Conservation (phyloP, 257 asterid genomes). For the Jacaranda mimosifolia region DNA sequence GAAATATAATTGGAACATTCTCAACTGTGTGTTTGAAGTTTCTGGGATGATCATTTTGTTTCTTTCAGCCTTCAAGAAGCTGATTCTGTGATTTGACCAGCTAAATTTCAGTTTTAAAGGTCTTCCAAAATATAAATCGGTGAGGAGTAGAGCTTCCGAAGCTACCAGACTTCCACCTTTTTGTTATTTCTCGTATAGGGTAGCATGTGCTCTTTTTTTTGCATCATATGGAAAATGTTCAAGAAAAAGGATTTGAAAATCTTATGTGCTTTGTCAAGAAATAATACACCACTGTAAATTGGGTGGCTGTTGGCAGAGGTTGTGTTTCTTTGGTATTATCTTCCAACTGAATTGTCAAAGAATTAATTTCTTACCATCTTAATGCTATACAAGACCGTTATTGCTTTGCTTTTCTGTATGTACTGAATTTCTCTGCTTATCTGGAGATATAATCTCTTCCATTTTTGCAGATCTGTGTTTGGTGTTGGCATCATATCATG, state of each 20-base stretch:
- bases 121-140: background rate
- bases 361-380: background rate
- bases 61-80: background rate
- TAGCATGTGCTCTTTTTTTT: background rate
- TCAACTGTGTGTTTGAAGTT: background rate
- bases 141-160: background rate
- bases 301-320: background rate
- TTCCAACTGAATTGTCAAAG: background rate
- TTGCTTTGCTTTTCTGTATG: conserved; percentile 19
- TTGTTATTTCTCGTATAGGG: background rate
- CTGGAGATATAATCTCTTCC: conserved; percentile 15
- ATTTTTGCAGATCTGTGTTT: conserved; percentile 79
- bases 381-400: background rate
- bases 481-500: conserved; percentile 99
- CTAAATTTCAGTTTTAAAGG: background rate
- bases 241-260: background rate
- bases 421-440: conserved; percentile 22
- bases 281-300: background rate
- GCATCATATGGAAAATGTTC: background rate
- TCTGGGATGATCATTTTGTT: background rate
- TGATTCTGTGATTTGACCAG: background rate
- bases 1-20: background rate
- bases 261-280: background rate
- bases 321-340: background rate
- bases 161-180: background rate